phyloP scores from a whole-genome alignment of 805 yeast species.

The Lipomyces spencermartinsiae region DNA sequence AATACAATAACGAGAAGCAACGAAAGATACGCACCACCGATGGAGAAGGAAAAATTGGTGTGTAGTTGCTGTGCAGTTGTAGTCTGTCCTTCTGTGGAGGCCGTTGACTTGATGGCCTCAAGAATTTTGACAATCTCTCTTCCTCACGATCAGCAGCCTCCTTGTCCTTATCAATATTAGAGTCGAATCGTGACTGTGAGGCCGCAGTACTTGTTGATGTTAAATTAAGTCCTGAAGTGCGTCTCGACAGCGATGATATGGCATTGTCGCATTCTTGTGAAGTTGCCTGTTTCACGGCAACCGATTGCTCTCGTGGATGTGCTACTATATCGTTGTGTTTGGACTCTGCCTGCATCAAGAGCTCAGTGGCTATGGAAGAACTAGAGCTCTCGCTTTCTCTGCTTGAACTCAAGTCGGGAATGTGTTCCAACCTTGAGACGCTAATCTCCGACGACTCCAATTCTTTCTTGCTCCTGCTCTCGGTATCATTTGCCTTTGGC shows the following conservation, averaged over 20 bases:
- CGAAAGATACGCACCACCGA: constrained; percentile 16
- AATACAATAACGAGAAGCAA: not conserved
- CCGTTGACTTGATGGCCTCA: constrained; percentile 16
- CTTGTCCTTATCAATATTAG: constrained; percentile 5
- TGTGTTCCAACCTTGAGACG: not conserved
- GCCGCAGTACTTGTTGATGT: not conserved
- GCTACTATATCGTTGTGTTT: not conserved
- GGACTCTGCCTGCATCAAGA: not conserved
- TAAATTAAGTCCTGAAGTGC: not conserved
- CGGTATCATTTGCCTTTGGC: not conserved
- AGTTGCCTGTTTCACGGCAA: not conserved
- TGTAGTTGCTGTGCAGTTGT: not conserved
- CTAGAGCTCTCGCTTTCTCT: constrained; percentile 2
- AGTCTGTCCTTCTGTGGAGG: constrained; percentile 4
- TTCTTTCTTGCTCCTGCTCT: not conserved
- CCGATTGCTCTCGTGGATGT: not conserved
- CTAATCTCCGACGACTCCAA: not conserved
- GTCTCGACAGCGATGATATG: not conserved
- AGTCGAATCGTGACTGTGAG: not conserved
- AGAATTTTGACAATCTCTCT: constrained; percentile 30
- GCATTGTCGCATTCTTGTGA: not conserved
- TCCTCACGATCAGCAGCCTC: constrained; percentile 23
- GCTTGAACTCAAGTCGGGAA: not conserved
- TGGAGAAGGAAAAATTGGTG: constrained; percentile 28
- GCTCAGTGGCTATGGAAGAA: not conserved